These are phyloP conservation scores for Amaranthus cruentus DNA, from an alignment of 148 eudicot species.

Conservation along the genomic window DNA sequence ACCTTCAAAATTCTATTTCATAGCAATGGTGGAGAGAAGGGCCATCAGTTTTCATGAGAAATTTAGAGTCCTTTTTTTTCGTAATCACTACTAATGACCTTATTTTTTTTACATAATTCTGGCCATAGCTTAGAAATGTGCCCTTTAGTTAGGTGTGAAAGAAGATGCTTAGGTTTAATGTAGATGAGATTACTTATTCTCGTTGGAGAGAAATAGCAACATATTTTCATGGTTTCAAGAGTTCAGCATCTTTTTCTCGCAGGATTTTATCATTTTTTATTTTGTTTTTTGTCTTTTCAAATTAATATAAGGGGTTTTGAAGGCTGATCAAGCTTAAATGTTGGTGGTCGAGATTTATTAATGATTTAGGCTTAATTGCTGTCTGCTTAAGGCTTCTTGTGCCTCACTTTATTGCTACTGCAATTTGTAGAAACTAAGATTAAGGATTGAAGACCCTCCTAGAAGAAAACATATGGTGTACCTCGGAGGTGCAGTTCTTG, in stretches of 20 bases:
- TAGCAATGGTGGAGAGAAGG: neutral
- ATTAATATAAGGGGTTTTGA: too few relatives aligned
- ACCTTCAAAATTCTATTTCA: neutral
- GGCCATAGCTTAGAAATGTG: neutral
- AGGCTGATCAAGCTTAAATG: neutral
- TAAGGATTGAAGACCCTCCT: slow-evolving; percentile 96
- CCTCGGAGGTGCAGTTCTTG: slow-evolving; percentile 98
- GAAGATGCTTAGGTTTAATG: neutral
- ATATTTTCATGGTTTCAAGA: neutral
- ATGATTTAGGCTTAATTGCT: neutral
- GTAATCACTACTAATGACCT: neutral
- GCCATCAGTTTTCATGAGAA: too few relatives aligned
- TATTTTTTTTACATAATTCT: neutral
- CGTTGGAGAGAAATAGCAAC: neutral
- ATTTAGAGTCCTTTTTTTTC: too few relatives aligned
- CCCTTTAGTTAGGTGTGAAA: neutral
- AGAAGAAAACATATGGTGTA: slow-evolving; percentile 99
- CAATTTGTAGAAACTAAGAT: slow-evolving; percentile 61
- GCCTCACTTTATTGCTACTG: slow-evolving; percentile 6
- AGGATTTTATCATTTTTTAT: neutral
- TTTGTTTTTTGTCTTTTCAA: neutral
- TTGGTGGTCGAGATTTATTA: neutral
- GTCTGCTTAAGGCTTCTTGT: slow-evolving; percentile 7
- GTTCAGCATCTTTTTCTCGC: neutral
- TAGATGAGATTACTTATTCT: neutral